Evolutionary conservation across 2,329 filamentous ascomycete species (phyloP).

Genomic region (Fusarium dimerum): DNA sequence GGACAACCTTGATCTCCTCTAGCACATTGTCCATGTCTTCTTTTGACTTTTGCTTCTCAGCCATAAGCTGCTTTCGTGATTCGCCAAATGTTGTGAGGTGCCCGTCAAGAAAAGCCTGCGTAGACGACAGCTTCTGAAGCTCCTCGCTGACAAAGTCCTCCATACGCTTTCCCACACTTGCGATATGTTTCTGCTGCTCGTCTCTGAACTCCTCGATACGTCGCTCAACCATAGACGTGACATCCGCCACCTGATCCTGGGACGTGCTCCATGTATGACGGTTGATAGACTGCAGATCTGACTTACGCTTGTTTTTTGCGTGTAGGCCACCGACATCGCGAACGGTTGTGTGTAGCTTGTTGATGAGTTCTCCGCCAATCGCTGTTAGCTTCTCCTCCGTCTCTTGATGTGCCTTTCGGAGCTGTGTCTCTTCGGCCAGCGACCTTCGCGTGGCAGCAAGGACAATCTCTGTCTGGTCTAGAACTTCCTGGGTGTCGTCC

Average conservation of each 20-base stretch:
- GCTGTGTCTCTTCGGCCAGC: slow-evolving; percentile 74
- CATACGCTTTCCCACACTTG: slow-evolving; percentile 70
- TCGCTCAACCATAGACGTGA: slow-evolving; percentile 75
- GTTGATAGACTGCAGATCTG: slow-evolving; percentile 80
- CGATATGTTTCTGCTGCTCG: slow-evolving; percentile 72
- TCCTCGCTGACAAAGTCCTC: slow-evolving; percentile 75
- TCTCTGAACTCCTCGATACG: slow-evolving; percentile 71
- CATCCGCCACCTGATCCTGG: slow-evolving; percentile 72
- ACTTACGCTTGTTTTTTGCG: slow-evolving; percentile 83
- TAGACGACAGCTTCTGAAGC: slow-evolving; percentile 67
- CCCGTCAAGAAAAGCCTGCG: slow-evolving; percentile 69
- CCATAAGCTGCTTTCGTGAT: slow-evolving; percentile 67
- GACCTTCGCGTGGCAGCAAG: slow-evolving; percentile 74
- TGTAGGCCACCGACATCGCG: slow-evolving; percentile 79
- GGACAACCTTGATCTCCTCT: slow-evolving; percentile 86
- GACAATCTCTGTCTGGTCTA: slow-evolving; percentile 87
- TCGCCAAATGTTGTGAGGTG: slow-evolving; percentile 68
- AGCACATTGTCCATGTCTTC: slow-evolving; percentile 89
- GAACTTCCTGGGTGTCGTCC: slow-evolving; percentile 75
- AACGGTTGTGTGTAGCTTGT: slow-evolving; percentile 76
- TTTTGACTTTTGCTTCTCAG: slow-evolving; percentile 68
- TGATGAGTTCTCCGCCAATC: slow-evolving; percentile 75
- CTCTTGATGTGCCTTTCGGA: slow-evolving; percentile 81
- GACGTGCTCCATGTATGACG: slow-evolving; percentile 76
- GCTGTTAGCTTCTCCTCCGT: slow-evolving; percentile 77